These are phyloP conservation scores for Cynara cardunculus DNA, from an alignment of 129 eudicot genomes.

Conservation along the genomic window DNA sequence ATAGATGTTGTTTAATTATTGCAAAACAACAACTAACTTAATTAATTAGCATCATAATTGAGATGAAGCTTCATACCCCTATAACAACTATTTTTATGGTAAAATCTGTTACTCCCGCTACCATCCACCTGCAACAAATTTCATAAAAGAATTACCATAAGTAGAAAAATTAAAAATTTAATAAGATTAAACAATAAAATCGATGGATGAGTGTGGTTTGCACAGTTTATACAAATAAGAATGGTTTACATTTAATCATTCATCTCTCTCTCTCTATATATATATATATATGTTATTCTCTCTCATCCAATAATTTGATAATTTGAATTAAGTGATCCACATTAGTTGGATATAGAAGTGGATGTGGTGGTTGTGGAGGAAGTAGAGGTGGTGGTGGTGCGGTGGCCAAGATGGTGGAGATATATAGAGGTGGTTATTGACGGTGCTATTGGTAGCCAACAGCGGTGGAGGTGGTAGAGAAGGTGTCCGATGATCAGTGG, in stretches of 20 bases:
- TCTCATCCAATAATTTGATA: background rate
- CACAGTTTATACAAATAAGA: too few relatives aligned
- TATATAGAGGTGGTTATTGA: too few relatives aligned
- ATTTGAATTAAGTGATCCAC: background rate
- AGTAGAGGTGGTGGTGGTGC: background rate
- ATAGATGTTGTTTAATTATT: too few relatives aligned
- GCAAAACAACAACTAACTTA: too few relatives aligned
- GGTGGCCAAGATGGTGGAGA: background rate
- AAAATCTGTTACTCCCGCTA: background rate
- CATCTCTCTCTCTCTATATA: too few relatives aligned
- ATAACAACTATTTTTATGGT: background rate
- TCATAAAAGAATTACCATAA: background rate
- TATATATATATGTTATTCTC: background rate
- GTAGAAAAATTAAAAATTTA: too few relatives aligned
- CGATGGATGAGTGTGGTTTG: too few relatives aligned
- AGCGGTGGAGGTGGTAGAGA: too few relatives aligned
- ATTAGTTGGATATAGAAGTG: background rate
- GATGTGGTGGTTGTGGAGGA: background rate
- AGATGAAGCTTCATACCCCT: slow-evolving; percentile 8
- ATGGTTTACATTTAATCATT: too few relatives aligned
- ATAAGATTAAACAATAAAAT: too few relatives aligned
- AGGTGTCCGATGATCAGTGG: background rate
- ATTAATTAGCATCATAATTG: background rate
- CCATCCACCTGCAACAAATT: slow-evolving; percentile 12
- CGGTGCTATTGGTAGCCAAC: too few relatives aligned